Conservation (phyloP, 768 basidiomycete genomes). For the Clitopilus hobsonii region DNA sequence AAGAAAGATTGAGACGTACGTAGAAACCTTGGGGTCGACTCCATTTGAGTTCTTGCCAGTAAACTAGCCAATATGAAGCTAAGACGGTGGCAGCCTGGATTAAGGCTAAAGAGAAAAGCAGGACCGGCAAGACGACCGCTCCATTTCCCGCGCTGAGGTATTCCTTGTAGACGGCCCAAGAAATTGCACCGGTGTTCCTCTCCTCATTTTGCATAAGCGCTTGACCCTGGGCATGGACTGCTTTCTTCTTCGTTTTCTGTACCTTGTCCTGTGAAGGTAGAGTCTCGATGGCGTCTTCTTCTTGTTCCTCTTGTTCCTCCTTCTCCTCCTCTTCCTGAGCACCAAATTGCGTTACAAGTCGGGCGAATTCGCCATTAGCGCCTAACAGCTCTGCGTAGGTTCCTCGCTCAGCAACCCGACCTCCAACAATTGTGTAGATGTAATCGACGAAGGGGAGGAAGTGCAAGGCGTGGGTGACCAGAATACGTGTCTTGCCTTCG, state of each 20-base stretch:
- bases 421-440: slow-evolving; percentile 75
- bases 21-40: slow-evolving; percentile 62
- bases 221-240: slow-evolving; percentile 33
- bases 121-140: slow-evolving; percentile 53
- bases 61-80: slow-evolving; percentile 79
- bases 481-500: slow-evolving; percentile 71
- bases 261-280: slow-evolving; percentile 7
- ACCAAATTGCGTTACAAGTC: slow-evolving; percentile 75
- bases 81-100: slow-evolving; percentile 70
- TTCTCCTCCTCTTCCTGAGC: slow-evolving; percentile 54
- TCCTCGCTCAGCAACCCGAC: slow-evolving; percentile 74
- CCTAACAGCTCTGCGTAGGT: slow-evolving; percentile 70
- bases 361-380: slow-evolving; percentile 62
- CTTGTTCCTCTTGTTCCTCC: slow-evolving; percentile 33
- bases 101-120: slow-evolving; percentile 56
- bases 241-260: slow-evolving; percentile 30
- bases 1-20: slow-evolving; percentile 32
- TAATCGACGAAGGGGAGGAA: slow-evolving; percentile 87
- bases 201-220: slow-evolving; percentile 83
- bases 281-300: slow-evolving; percentile 23
- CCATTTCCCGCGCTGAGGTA: slow-evolving; percentile 75
- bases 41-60: slow-evolving; percentile 79
- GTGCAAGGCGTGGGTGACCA: slow-evolving; percentile 91
- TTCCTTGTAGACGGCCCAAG: slow-evolving; percentile 44
- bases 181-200: slow-evolving; percentile 71